A percentile compares a stretch with the other conserved stretches of the same genome.
Evolutionary conservation across 2,329 filamentous ascomycete genomes (phyloP).

Genomic region (Sporothrix brunneoviolacea): DNA sequence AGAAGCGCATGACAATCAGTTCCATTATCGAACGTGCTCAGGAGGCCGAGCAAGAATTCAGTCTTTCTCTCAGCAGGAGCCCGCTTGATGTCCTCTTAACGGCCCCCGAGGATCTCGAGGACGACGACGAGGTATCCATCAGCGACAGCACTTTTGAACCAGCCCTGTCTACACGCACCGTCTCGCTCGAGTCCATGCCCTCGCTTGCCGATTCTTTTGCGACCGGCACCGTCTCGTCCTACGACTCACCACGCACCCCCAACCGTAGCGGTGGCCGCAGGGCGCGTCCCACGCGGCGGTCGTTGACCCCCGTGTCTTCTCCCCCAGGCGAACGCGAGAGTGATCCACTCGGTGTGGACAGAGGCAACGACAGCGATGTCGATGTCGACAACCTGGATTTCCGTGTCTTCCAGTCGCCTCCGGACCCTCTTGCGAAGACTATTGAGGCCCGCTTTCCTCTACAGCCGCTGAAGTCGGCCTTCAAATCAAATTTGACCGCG

Average conservation of each 20-base stretch:
- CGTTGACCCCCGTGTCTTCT: conserved; percentile 49
- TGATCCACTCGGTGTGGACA: conserved; percentile 41
- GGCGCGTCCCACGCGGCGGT: conserved; percentile 38
- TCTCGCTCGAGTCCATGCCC: conserved; percentile 55
- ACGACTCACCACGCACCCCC: conserved; percentile 42
- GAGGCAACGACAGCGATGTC: conserved; percentile 26
- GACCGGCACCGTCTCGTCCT: conserved; percentile 42
- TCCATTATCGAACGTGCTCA: conserved; percentile 48
- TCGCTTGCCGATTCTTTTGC: conserved; percentile 51
- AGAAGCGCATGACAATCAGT: conserved; percentile 46
- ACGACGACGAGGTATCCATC: conserved; percentile 38
- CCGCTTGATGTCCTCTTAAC: conserved; percentile 55
- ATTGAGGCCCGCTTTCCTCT: conserved; percentile 23
- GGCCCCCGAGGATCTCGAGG: conserved; percentile 50
- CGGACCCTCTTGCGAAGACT: conserved; percentile 15
- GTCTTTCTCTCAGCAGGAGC: conserved; percentile 45
- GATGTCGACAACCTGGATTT: conserved; percentile 43
- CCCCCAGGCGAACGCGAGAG: conserved; percentile 45
- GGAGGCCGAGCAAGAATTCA: conserved; percentile 53
- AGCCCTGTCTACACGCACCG: conserved; percentile 46
- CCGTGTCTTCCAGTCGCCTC: conserved; percentile 35
- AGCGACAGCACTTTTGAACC: conserved; percentile 50
- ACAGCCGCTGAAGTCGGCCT: conserved; percentile 48
- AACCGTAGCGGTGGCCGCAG: conserved; percentile 32
- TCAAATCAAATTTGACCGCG: conserved; percentile 64